These are phyloP conservation scores for Arbutus unedo DNA, from an alignment of 148 eudicot species.

Conservation along the genomic window DNA sequence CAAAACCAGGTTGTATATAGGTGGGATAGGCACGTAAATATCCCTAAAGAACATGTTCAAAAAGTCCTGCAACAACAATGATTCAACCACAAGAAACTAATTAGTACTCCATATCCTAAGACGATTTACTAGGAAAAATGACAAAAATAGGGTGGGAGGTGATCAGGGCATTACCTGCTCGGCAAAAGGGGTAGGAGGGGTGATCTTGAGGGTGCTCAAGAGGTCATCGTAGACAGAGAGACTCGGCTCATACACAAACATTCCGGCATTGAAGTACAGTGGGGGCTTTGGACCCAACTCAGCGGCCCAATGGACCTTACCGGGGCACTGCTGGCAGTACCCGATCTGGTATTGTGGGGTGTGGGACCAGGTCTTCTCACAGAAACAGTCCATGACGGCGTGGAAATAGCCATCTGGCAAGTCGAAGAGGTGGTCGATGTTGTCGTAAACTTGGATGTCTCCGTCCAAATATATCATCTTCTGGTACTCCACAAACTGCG, in stretches of 20 bases:
- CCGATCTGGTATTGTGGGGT: constrained; percentile 37
- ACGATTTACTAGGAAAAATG: no score
- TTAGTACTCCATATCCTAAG: no score
- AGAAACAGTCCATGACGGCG: constrained; percentile 48
- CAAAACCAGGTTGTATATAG: constrained; percentile 37
- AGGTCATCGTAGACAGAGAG: constrained; percentile 32
- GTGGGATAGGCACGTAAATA: constrained; percentile 36
- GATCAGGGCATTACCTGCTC: constrained; percentile 30
- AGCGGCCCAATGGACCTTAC: constrained; percentile 28
- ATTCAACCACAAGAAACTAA: neutral
- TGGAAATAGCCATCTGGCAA: constrained; percentile 35
- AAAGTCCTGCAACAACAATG: constrained; percentile 28
- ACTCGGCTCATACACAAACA: constrained; percentile 39
- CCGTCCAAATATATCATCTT: constrained; percentile 50
- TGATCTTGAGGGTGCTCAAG: constrained; percentile 28
- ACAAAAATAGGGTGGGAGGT: neutral
- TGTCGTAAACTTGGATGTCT: constrained; percentile 45
- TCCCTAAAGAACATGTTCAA: constrained; percentile 50
- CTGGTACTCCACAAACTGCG: constrained; percentile 47
- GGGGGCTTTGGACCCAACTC: constrained; percentile 37
- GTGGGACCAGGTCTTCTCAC: constrained; percentile 44
- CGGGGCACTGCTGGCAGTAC: constrained; percentile 41
- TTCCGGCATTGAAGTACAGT: constrained; percentile 41
- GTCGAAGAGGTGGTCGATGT: constrained; percentile 44
- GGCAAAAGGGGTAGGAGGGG: constrained; percentile 44